Evolutionary conservation across 2,329 filamentous ascomycete species (phyloP), one percentile per base, ranked within the genome.

Genomic region (Paracamarosporium sp.): DNA sequence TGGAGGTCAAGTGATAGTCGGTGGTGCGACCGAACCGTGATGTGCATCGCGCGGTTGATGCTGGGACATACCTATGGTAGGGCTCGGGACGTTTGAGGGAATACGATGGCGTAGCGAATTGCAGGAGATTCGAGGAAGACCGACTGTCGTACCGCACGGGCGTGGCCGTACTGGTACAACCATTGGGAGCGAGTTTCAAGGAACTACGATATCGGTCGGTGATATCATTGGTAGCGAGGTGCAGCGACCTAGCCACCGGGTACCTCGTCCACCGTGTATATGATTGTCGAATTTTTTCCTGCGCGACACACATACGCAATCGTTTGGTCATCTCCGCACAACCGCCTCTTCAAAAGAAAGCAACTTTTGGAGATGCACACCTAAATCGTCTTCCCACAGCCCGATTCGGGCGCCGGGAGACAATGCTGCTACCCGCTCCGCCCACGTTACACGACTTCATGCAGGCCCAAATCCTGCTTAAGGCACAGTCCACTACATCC

Each of bases 381-480:
- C 48, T n/a, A 20, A 31, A 6, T 27, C n/a, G 35, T 22, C 24
- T 7, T 43, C 31, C 28, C 25, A 4, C 48, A 43, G n/a, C 48
- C 36, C 48, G 20, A 41, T 51, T 33, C 36, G 43, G 48, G 24
- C 33, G 2, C 30, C 48, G 35, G 48, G 35, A 51, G 12, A 41
- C 36, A 41, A 31, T 41, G 48, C 48, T 41, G 35, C 35, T 31
- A 51, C 35, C 48, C 48, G 48, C 48, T 31, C n/a, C 48, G 48
- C 48, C 48, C 27, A 51, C 48, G 36, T 51, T 51, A 41, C 48
- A 51, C 48, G 40, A 28, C 41, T 17, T 45, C 40, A 44, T 46
- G 50, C 50, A 53, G 36, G n/a, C 48, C 35, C 15, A n/a, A 51
- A 51, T 41, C 48, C 36, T 43, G 27, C 48, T 24, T 24, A 4